Evolutionary conservation across 495 filamentous ascomycete species (phyloP), one percentile per base, ranked within the genome.

Genomic region (Pyrenula aspistea): DNA sequence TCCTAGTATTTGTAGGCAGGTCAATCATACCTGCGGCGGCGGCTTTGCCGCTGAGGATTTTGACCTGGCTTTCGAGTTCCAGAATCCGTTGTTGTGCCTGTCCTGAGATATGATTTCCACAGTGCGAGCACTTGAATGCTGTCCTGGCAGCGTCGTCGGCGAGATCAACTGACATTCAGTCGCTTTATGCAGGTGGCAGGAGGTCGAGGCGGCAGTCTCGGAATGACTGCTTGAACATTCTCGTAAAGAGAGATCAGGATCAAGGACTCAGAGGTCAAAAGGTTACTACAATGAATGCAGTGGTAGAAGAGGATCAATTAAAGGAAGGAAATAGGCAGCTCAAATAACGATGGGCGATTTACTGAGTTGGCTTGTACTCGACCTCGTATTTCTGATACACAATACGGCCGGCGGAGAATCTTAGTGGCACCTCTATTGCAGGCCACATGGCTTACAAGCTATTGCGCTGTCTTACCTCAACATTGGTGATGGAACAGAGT

Each of bases 41-140:
- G 42, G 88, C 88, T 68, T 91, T 94, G 55, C 82, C 74, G 57
- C 83, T 94, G 56, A 97, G 73, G 31, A 76, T 65, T 59, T 73
- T 68, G 12, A 95, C 81, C 65, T 97, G 89, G 52, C 81, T 79
- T 66, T 96, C 83, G 22, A 98, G 73, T 62, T 95, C 92, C 57
- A 79, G 69, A 60, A 96, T 91, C 51, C 83, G 78, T 48, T 73
- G 77, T 61, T 87, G 86, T 20, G 86, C 81, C 42, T 80, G 70
- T 53, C 71, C 63, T 10, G 50, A 52, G 8, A 52, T 20, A 52
- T 19, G 4, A 19, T 10, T 4, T 8, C 50, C 50, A 24, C 50
- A 52, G 8, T 52, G 50, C 20, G 50, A 10, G 50, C 50, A 52
- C 8, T 15, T 42, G 8, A 42, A 15, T 42, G 31, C 15, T 42